Evolutionary conservation across 1,284 basidiomycete species (phyloP).

Genomic region (Tilletia horrida): DNA sequence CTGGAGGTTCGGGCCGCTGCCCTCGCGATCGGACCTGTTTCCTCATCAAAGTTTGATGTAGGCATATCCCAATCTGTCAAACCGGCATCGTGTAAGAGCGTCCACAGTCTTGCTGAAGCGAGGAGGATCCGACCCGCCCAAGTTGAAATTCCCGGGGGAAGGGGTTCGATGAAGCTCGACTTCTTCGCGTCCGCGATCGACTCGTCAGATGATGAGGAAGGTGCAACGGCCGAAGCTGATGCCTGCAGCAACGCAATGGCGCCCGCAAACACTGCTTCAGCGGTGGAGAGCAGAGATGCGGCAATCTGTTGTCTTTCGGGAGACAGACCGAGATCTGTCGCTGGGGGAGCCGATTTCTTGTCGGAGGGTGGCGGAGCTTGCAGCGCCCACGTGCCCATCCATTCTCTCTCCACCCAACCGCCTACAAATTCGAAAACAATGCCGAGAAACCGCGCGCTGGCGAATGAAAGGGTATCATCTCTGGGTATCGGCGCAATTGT

Average conservation of each 20-base stretch:
- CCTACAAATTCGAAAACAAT: slow-evolving; percentile 13
- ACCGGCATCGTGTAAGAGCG: slow-evolving; percentile 8
- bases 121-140: not conserved
- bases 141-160: not conserved
- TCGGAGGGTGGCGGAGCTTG: not conserved
- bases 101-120: not conserved
- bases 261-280: slow-evolving; percentile 5
- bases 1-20: not conserved
- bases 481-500: not conserved
- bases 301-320: not conserved
- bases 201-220: not conserved
- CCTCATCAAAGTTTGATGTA: not conserved
- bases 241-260: not conserved
- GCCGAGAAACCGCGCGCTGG: slow-evolving; percentile 4
- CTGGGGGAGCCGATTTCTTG: not conserved
- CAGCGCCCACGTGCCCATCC: slow-evolving; percentile 9
- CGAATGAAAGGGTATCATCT: not conserved
- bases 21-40: slow-evolving; percentile 4
- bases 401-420: slow-evolving; percentile 7
- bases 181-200: not conserved
- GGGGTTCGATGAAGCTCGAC: not conserved
- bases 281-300: not conserved
- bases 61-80: not conserved
- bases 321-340: not conserved
- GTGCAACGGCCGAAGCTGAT: not conserved